These are phyloP conservation scores for Chrysosporium keratinophilum DNA, from an alignment of 2,329 filamentous ascomycete genomes.

Conservation along the genomic window DNA sequence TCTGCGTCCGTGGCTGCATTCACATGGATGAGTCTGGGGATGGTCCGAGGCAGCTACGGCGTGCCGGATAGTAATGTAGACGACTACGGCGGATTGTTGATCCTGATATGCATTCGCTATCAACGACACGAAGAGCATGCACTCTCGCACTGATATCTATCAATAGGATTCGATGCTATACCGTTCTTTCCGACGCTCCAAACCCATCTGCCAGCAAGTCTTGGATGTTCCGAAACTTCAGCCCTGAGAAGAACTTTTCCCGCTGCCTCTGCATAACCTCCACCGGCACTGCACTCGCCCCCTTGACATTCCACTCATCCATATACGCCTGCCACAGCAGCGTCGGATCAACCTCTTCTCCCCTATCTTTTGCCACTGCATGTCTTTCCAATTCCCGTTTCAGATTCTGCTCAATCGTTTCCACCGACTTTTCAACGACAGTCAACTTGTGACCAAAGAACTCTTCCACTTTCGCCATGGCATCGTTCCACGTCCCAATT, in stretches of 20 bases:
- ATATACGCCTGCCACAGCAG: not conserved
- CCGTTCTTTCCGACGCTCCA: not conserved
- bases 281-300: constrained; percentile 2
- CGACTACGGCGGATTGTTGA: too few relatives aligned
- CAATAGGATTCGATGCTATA: too few relatives aligned
- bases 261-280: constrained; percentile 1
- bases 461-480: not conserved
- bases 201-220: constrained; percentile 6
- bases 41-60: too few relatives aligned
- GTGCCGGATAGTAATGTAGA: not conserved
- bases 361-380: not conserved
- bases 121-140: too few relatives aligned
- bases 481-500: not conserved
- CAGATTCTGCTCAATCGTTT: not conserved
- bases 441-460: constrained; percentile 1
- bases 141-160: too few relatives aligned
- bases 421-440: not conserved
- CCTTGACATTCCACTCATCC: constrained; percentile 4
- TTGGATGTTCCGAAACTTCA: constrained; percentile 3
- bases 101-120: too few relatives aligned
- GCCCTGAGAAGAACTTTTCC: not conserved
- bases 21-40: not conserved
- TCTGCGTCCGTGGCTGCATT: not conserved
- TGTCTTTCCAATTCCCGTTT: not conserved
- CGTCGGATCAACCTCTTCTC: too few relatives aligned